Evolutionary conservation across 768 basidiomycete species (phyloP), one percentile per base, ranked within the genome.

Genomic region (Phlebiopsis gigantea): DNA sequence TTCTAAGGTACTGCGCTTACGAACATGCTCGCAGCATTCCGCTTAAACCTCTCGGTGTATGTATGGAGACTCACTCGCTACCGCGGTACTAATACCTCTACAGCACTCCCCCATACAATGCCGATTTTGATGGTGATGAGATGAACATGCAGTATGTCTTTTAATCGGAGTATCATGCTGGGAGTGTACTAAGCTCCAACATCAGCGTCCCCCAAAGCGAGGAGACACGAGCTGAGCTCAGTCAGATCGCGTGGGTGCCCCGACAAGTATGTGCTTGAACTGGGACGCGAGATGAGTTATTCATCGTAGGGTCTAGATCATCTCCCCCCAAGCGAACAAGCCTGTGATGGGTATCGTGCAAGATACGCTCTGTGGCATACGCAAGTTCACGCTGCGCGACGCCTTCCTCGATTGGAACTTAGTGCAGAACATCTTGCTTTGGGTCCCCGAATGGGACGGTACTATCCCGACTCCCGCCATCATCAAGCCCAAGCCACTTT

Each of bases 261-360:
- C 85, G 94, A 62, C 93, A 96, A 81, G 93, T 93, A 57, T 55
- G 76, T 64, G 0, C 22, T 53, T 45, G 44, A 17, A 19, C 24
- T 10, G 5, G 12, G 8, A 45, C 10, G n/a, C 4, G 15, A 19
- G 24, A 5, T 10, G 1, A 2, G 3, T 21, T 5, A 26, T 58
- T 47, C 14, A 17, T 44, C 44, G 8, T 30, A 5, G 15, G 8
- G 26, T 19, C 7, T 63, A 99, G 93, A 99, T 99, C 65, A 93
- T 99, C 62, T 98, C 96, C 6, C 97, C 97, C 0, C 97, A 99
- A 79, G 96, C 96, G 50, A 99, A 98, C 77, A 98, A 98, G 73
- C 96, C 96, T 17, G 95, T 98, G 65, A 99, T 99, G 96, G 97
- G 93, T 58, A 98, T 99, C 64, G 96, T 99, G 28, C 97, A 99